Evolutionary conservation across 768 basidiomycete genomes (phyloP).

Genomic region (Boletus huronensis): DNA sequence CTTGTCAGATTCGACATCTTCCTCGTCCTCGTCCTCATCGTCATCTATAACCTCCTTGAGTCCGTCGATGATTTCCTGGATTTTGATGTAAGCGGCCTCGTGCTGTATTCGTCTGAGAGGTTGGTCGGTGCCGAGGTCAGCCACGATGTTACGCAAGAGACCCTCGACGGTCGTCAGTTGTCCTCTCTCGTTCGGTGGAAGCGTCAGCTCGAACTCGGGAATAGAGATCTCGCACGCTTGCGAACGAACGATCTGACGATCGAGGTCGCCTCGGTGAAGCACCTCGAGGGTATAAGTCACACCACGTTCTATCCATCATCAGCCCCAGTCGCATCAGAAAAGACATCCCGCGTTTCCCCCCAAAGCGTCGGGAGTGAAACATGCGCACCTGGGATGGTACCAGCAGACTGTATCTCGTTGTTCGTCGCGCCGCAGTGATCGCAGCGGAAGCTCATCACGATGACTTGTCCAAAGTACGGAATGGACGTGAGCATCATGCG

Average conservation of each 20-base stretch:
- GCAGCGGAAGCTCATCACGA: slow-evolving; percentile 95
- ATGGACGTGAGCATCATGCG: slow-evolving; percentile 88
- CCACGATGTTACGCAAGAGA: slow-evolving; percentile 73
- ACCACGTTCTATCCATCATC: slow-evolving; percentile 65
- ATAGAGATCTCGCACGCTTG: slow-evolving; percentile 75
- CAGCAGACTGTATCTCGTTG: slow-evolving; percentile 93
- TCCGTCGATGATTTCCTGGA: slow-evolving; percentile 69
- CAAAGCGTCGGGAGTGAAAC: not conserved
- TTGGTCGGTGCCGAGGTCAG: slow-evolving; percentile 80
- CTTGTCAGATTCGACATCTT: slow-evolving; percentile 20
- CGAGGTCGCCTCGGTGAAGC: slow-evolving; percentile 68
- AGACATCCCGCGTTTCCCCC: no score
- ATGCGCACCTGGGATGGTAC: slow-evolving; percentile 73
- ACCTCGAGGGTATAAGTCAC: slow-evolving; percentile 77
- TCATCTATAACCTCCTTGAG: slow-evolving; percentile 64
- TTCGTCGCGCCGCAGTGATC: slow-evolving; percentile 87
- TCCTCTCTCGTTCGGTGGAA: slow-evolving; percentile 76
- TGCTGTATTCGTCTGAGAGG: slow-evolving; percentile 80
- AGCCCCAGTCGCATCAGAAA: not conserved
- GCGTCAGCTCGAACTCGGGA: slow-evolving; percentile 86
- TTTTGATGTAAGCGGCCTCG: slow-evolving; percentile 64
- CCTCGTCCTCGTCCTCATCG: slow-evolving; percentile 50
- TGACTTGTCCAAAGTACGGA: slow-evolving; percentile 92
- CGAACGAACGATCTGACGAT: slow-evolving; percentile 93
- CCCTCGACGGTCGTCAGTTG: slow-evolving; percentile 98